A percentile compares a stretch with the other conserved stretches of the same genome.
These are phyloP conservation scores for Kurtzmaniella quercitrusa DNA, from an alignment of 1,139 yeast genomes.

Conservation along the genomic window DNA sequence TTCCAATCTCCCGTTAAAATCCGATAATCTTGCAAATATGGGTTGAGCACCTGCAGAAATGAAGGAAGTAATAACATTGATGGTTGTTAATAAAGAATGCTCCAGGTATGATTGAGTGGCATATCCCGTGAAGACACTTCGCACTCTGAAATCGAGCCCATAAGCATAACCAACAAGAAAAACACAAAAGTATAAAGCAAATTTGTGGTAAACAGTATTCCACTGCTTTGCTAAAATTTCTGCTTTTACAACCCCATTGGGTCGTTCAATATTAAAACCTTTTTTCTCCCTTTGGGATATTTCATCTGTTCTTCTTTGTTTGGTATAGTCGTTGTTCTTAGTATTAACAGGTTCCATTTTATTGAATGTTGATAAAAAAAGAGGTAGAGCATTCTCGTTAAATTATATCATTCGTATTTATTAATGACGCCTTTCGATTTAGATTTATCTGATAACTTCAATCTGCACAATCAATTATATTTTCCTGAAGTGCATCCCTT, in stretches of 20 bases:
- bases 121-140: slow-evolving; percentile 44
- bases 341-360: too few species aligned
- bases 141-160: slow-evolving; percentile 57
- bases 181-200: slow-evolving; percentile 44
- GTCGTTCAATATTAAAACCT: too few species aligned
- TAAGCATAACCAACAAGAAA: slow-evolving; percentile 63
- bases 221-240: slow-evolving; percentile 39
- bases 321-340: too few species aligned
- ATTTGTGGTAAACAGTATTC: slow-evolving; percentile 17
- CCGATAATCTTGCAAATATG: slow-evolving; percentile 64
- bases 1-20: slow-evolving; percentile 65
- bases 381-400: too few species aligned
- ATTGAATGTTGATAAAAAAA: too few species aligned
- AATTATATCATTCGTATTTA: too few species aligned
- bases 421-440: too few species aligned
- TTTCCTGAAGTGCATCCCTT: too few species aligned
- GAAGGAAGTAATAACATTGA: slow-evolving; percentile 51
- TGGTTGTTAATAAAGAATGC: slow-evolving; percentile 64
- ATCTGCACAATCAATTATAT: too few species aligned
- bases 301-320: too few species aligned
- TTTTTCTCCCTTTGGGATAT: too few species aligned
- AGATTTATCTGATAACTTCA: too few species aligned
- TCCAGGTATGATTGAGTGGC: slow-evolving; percentile 55
- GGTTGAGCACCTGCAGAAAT: slow-evolving; percentile 49
- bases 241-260: slow-evolving; percentile 34